Evolutionary conservation across 441 rosid species (phyloP).

Genomic region (Rhodomyrtus psidioides): DNA sequence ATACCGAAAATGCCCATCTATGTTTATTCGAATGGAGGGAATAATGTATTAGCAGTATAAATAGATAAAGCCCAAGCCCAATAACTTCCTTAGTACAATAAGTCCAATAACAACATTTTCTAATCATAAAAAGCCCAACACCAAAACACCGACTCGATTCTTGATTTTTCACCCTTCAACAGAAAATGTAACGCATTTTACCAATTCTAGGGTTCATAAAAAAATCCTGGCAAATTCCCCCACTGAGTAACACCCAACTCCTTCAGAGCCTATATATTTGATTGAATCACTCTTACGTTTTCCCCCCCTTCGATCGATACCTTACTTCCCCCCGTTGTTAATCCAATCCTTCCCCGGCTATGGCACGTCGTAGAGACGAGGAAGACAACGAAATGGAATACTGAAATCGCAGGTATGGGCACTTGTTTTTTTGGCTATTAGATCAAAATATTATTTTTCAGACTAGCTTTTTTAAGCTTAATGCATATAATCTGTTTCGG

Average conservation of each 20-base stretch:
- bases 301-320: background rate
- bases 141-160: background rate
- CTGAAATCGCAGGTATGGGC: too few species aligned
- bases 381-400: constrained; percentile 31
- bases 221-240: background rate
- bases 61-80: too few species aligned
- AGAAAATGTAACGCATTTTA: background rate
- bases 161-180: background rate
- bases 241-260: background rate
- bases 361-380: constrained; percentile 32
- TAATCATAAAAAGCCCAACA: background rate
- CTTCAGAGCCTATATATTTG: background rate
- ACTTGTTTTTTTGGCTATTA: too few species aligned
- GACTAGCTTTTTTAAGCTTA: too few species aligned
- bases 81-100: background rate
- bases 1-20: too few species aligned
- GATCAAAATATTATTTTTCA: too few species aligned
- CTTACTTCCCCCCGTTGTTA: background rate
- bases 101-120: background rate
- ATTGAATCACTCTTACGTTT: background rate
- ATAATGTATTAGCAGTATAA: too few species aligned
- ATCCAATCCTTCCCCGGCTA: background rate
- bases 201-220: background rate
- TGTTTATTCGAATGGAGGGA: too few species aligned
- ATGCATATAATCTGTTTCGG: too few species aligned